Conservation (phyloP, 176 grass and related monocot species). For the Musa itinerans region DNA sequence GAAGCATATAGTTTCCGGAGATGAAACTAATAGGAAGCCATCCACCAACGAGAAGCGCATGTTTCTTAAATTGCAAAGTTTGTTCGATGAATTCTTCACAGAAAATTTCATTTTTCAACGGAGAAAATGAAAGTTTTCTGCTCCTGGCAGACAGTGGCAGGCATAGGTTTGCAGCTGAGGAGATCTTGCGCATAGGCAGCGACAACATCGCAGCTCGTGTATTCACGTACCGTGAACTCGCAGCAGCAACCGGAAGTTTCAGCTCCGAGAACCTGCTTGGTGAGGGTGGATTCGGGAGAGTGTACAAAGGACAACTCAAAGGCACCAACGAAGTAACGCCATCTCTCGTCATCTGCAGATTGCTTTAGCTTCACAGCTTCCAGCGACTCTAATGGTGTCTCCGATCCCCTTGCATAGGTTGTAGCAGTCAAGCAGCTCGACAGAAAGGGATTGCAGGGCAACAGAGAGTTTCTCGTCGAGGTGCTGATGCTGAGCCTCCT, state of each 20-base stretch:
- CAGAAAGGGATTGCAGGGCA: constrained; percentile 59
- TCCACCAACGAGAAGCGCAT: too few relatives aligned
- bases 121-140: not conserved
- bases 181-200: constrained; percentile 46
- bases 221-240: constrained; percentile 49
- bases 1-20: too few relatives aligned
- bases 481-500: constrained; percentile 81
- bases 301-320: constrained; percentile 53
- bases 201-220: constrained; percentile 57
- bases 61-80: not conserved
- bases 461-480: constrained; percentile 80
- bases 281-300: constrained; percentile 76
- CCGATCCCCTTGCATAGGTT: constrained; percentile 28
- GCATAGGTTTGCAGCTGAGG: constrained; percentile 42
- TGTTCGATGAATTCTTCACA: not conserved
- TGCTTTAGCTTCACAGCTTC: not conserved
- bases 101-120: not conserved
- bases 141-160: constrained; percentile 36
- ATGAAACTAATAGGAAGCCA: too few relatives aligned
- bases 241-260: constrained; percentile 50
- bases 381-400: not conserved
- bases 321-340: constrained; percentile 44
- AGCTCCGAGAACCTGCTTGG: constrained; percentile 52
- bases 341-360: not conserved
- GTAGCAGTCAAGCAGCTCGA: constrained; percentile 81